Percentiles rank a stretch among this genome's conserved stretches.
These are phyloP conservation scores for Mycena pura DNA, from an alignment of 768 basidiomycete genomes.

Conservation along the genomic window DNA sequence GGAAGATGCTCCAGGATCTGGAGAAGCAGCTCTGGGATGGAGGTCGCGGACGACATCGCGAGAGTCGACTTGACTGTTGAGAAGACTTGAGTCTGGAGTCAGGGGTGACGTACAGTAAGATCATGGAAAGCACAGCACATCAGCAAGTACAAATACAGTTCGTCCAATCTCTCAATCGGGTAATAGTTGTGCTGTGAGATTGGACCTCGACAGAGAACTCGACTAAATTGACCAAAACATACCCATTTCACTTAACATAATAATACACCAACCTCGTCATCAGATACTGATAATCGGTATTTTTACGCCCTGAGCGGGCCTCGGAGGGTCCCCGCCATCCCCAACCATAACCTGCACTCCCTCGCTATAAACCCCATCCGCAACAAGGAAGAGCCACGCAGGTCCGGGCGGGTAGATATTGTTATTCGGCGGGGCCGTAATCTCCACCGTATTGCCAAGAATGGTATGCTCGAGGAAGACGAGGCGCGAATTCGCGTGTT, in stretches of 20 bases:
- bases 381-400: conserved; percentile 25
- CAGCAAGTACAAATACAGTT: no score
- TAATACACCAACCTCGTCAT: no score
- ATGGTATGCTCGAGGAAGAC: conserved; percentile 43
- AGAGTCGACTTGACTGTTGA: neutral
- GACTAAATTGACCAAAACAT: no score
- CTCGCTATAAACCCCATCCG: conserved; percentile 21
- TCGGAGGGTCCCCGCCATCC: conserved; percentile 23
- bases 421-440: conserved; percentile 44
- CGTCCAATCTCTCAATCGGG: no score
- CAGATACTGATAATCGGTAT: conserved; percentile 7
- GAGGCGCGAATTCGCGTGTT: conserved; percentile 43
- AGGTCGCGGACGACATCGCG: neutral
- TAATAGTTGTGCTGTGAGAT: no score
- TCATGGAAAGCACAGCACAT: no score
- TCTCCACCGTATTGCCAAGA: conserved; percentile 36
- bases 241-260: no score
- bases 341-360: conserved; percentile 24
- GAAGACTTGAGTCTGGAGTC: no score
- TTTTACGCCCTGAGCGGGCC: conserved; percentile 10
- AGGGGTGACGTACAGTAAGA: no score
- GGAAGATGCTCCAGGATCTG: conserved; percentile 7
- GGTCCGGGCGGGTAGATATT: conserved; percentile 43
- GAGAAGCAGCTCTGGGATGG: conserved; percentile 12
- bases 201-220: no score